Percentiles rank a stretch among this genome's conserved stretches.
Conservation (phyloP, 495 filamentous ascomycete genomes). For the Aspergillus diversus region DNA sequence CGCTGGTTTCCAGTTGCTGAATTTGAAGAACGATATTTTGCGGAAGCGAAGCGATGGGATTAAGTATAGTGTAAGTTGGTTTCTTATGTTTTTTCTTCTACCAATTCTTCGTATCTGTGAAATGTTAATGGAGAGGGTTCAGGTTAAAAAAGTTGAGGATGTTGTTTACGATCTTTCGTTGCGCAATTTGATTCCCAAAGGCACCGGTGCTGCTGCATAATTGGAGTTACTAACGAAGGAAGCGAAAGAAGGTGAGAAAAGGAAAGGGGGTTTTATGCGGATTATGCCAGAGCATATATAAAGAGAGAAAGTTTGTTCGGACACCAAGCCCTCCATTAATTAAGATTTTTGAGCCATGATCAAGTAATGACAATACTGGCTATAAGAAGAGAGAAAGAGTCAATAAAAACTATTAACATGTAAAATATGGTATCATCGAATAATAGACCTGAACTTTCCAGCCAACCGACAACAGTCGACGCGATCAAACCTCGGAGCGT, state of each 20-base stretch:
- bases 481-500: neutral
- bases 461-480: neutral
- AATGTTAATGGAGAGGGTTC: slow-evolving; percentile 11
- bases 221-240: neutral
- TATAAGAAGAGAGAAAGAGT: neutral
- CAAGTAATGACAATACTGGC: neutral
- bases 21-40: slow-evolving; percentile 93
- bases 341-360: neutral
- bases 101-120: neutral
- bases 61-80: slow-evolving; percentile 80
- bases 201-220: slow-evolving; percentile 20
- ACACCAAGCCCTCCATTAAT: neutral
- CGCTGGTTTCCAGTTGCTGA: slow-evolving; percentile 93
- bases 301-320: too few relatives aligned
- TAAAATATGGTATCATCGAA: slow-evolving; percentile 6
- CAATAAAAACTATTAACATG: neutral
- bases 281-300: too few relatives aligned
- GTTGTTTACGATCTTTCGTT: slow-evolving; percentile 94
- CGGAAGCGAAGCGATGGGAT: slow-evolving; percentile 87
- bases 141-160: slow-evolving; percentile 96
- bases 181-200: slow-evolving; percentile 73
- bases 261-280: too few relatives aligned
- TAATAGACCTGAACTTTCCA: neutral
- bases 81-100: neutral
- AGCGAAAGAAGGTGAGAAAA: too few relatives aligned